Conservation (phyloP, 2,329 filamentous ascomycete species). For the Fusarium sp. region DNA sequence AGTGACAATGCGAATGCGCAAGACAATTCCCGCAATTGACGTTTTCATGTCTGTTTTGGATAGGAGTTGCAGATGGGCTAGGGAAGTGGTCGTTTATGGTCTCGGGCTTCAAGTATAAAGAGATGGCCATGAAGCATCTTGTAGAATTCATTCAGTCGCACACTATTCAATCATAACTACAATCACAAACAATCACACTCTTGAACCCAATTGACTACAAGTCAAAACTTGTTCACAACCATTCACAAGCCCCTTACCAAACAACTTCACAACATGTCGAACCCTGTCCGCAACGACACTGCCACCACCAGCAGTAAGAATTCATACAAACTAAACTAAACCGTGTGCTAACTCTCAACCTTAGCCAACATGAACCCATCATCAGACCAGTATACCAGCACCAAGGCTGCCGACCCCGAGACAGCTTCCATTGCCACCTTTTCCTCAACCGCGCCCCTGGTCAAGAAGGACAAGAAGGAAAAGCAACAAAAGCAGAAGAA, state of each 20-base stretch:
- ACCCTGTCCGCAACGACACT: conserved; percentile 20
- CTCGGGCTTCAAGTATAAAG: conserved; percentile 36
- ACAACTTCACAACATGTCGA: conserved; percentile 18
- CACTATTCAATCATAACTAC: conserved; percentile 1
- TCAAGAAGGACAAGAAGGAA: conserved; percentile 33
- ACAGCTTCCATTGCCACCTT: conserved; percentile 41
- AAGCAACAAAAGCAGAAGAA: conserved; percentile 8
- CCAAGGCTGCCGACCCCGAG: conserved; percentile 33
- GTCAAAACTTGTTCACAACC: not conserved
- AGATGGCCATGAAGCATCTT: not conserved
- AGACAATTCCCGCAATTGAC: not conserved
- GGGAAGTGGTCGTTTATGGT: not conserved
- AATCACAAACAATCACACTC: not conserved
- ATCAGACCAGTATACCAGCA: conserved; percentile 11
- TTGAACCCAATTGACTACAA: conserved; percentile 8
- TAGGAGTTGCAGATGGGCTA: not conserved
- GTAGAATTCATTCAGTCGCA: conserved; percentile 20
- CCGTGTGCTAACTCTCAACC: conserved; percentile 4
- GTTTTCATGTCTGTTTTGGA: not conserved
- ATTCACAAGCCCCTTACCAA: not conserved
- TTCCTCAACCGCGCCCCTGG: conserved; percentile 38
- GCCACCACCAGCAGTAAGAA: conserved; percentile 31
- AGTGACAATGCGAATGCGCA: conserved; percentile 18
- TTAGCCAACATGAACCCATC: conserved; percentile 23
- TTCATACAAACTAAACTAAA: not conserved